Evolutionary conservation across 805 yeast species (phyloP), one percentile per base, ranked within the genome.

Genomic region (Teunomyces cretensis): DNA sequence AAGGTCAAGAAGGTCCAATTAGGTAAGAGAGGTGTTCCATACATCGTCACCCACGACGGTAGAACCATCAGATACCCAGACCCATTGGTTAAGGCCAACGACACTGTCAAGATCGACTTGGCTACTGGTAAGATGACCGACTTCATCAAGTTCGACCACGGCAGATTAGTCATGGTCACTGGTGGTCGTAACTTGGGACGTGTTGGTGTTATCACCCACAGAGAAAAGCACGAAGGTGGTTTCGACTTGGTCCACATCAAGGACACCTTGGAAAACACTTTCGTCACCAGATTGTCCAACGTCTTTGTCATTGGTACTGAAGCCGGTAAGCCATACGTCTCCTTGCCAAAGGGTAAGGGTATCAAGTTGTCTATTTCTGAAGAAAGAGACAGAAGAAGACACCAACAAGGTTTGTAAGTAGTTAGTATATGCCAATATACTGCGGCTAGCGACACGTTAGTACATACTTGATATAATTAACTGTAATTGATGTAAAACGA

Each of bases 321-420:
- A 56, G 70, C 72, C 51, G 68, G 67, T 59, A 67, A 65, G 58
- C 70, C 73, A 47, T 59, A 55, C 53, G 64, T 68, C 43, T 66
- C 72, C 28, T 67, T 68, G 59, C 74, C 74, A 65, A 67, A 67
- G 65, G 74, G 74, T 64, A 68, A 68, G 61, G 74, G 74, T 67
- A 67, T 68, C 47, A 68, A 68, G 58, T 61, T 68, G 47, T 67
- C 74, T 41, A 68, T 68, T 49, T 54, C 74, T 50, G 74, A 68
- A 60, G 74, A 68, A 61, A 62, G 74, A 59, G 74, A 68, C 72
- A 67, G 71, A 65, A 67, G 70, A 64, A 67, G 74, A 67, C 68
- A 70, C 53, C 70, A 67, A 60, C 57, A 52, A 33, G 67, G 67
- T 59, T 64, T 64, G 56, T 62, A 60, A 62, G 48, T 51, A 26